Percentiles rank a stretch among this genome's conserved stretches.
These are phyloP conservation scores for Trypanosoma vivax DNA, from an alignment of 208 protist genomes.

Conservation along the genomic window DNA sequence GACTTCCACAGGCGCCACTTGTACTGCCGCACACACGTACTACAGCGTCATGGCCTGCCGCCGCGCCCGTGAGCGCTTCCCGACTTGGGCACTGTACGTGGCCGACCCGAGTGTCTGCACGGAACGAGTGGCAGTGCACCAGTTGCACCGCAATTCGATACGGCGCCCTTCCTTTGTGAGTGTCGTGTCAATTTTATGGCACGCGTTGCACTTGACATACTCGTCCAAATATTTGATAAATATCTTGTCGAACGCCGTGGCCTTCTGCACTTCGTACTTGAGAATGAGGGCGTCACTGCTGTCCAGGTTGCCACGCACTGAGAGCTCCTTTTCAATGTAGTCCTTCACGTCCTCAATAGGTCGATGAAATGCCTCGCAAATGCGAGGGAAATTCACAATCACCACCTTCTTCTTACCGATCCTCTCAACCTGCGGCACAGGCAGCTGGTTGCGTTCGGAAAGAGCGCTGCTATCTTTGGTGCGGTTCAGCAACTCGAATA, in stretches of 20 bases:
- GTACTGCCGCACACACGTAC: background rate
- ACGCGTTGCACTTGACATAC: constrained; percentile 90
- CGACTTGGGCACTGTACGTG: constrained; percentile 68
- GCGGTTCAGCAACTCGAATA: constrained; percentile 62
- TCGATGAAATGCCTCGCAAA: constrained; percentile 83
- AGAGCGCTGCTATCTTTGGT: constrained; percentile 61
- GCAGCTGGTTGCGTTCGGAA: constrained; percentile 73
- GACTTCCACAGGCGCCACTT: background rate
- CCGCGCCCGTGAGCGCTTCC: constrained; percentile 66
- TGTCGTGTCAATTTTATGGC: constrained; percentile 82
- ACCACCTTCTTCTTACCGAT: constrained; percentile 90
- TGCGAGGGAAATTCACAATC: constrained; percentile 87
- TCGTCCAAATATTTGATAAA: constrained; percentile 85
- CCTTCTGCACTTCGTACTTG: constrained; percentile 80
- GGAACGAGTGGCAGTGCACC: constrained; percentile 73
- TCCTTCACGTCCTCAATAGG: constrained; percentile 85
- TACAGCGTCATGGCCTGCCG: constrained; percentile 53
- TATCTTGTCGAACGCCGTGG: constrained; percentile 72
- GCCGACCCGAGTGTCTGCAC: constrained; percentile 54
- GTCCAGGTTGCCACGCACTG: constrained; percentile 78
- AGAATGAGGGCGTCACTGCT: constrained; percentile 83
- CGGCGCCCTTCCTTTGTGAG: constrained; percentile 75
- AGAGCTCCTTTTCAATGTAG: constrained; percentile 89
- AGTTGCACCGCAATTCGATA: constrained; percentile 67
- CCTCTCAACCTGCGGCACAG: constrained; percentile 68